Evolutionary conservation across 768 basidiomycete genomes (phyloP).

Genomic region (Podaxis carcinomalis): DNA sequence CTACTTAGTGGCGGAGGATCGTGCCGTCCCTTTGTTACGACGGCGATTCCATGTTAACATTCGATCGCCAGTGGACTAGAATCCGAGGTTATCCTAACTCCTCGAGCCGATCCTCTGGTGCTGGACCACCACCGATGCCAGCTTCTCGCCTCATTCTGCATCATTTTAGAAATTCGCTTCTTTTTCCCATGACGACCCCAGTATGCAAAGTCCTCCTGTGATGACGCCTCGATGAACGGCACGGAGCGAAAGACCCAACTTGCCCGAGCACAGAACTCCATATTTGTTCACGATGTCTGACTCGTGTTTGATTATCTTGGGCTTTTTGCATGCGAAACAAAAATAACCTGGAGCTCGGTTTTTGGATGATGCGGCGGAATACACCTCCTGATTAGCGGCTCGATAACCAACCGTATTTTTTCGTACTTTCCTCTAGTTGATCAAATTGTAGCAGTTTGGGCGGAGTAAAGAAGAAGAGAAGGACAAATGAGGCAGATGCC

Average conservation of each 20-base stretch:
- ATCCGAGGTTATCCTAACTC: neutral
- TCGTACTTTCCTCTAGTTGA: neutral
- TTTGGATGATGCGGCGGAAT: neutral
- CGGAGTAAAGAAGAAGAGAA: neutral
- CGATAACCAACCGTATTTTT: neutral
- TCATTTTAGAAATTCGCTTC: neutral
- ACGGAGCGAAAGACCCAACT: neutral
- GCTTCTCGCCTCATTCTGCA: neutral
- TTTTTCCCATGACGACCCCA: constrained; percentile 8
- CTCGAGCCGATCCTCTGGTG: neutral
- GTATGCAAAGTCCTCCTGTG: neutral
- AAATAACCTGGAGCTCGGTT: neutral
- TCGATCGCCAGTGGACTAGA: neutral
- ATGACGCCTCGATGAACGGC: neutral
- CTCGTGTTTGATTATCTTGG: constrained; percentile 2
- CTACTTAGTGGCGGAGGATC: neutral
- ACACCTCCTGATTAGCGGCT: neutral
- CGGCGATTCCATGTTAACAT: neutral
- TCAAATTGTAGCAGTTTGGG: neutral
- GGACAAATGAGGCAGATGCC: neutral
- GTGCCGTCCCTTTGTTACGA: neutral
- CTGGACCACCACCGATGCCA: neutral
- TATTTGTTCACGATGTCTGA: neutral
- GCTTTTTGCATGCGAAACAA: neutral
- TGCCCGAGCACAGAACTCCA: neutral